A percentile compares a stretch with the other conserved stretches of the same genome.
These are phyloP conservation scores for Corylus avellana DNA, from an alignment of 306 rosid species.

Conservation along the genomic window DNA sequence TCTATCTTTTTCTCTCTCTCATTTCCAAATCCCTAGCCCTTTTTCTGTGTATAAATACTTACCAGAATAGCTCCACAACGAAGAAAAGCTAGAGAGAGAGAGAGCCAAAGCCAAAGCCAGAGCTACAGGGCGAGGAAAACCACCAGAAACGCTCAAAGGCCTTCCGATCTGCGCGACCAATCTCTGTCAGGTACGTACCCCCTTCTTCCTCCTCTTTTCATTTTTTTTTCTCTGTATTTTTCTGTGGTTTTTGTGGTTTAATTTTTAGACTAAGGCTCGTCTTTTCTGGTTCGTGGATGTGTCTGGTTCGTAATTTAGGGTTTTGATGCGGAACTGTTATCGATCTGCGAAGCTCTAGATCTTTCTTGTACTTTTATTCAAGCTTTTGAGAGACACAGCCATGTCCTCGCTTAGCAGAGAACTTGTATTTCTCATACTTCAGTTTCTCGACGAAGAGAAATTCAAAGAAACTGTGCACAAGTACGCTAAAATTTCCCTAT, in stretches of 20 bases:
- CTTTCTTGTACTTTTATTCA: slow-evolving; percentile 35
- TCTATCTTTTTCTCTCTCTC: slow-evolving; percentile 42
- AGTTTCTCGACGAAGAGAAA: slow-evolving; percentile 99
- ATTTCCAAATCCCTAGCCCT: slow-evolving; percentile 78
- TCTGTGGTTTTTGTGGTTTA: slow-evolving; percentile 1
- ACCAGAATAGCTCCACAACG: slow-evolving; percentile 45
- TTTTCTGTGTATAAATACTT: slow-evolving; percentile 68
- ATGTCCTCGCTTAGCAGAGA: slow-evolving; percentile 99
- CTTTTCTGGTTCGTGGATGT: background rate
- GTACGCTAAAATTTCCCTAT: slow-evolving; percentile 40
- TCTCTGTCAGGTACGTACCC: slow-evolving; percentile 42
- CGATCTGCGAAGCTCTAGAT: slow-evolving; percentile 63
- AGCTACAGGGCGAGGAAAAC: background rate
- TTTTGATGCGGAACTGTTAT: slow-evolving; percentile 44
- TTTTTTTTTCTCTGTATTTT: slow-evolving; percentile 29
- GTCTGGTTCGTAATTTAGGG: slow-evolving; percentile 32
- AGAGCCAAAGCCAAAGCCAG: slow-evolving; percentile 33
- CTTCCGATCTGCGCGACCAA: slow-evolving; percentile 73
- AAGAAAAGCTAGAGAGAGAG: slow-evolving; percentile 63
- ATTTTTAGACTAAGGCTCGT: background rate
- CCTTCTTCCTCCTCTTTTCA: slow-evolving; percentile 25
- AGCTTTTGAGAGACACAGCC: slow-evolving; percentile 37
- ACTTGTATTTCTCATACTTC: slow-evolving; percentile 98
- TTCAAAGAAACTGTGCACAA: slow-evolving; percentile 95
- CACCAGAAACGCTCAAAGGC: slow-evolving; percentile 19